A percentile compares a stretch with the other conserved stretches of the same genome.
phyloP scores from a whole-genome alignment of 2,329 filamentous ascomycete species.

The Pochonia chlamydosporia region DNA sequence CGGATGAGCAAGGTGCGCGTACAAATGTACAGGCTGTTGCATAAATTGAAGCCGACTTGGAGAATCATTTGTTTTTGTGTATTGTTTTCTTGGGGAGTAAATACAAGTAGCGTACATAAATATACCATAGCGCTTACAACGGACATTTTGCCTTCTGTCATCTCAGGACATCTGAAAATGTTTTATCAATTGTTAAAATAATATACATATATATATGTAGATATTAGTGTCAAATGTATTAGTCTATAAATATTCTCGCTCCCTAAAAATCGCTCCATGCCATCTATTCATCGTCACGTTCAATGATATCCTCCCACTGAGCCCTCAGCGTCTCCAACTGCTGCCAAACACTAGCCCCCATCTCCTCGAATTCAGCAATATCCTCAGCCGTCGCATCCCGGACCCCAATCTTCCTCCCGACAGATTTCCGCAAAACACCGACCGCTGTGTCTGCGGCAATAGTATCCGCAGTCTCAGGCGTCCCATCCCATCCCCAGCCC shows the following conservation, averaged over 20 bases:
- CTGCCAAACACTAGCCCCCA: conserved; percentile 58
- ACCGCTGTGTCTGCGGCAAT: conserved; percentile 35
- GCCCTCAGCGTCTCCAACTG: conserved; percentile 66
- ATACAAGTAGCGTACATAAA: background rate
- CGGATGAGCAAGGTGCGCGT: conserved; percentile 27
- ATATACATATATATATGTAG: background rate
- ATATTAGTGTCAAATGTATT: background rate
- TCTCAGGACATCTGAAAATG: too few species aligned
- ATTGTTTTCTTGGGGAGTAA: background rate
- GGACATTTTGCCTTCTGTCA: too few species aligned
- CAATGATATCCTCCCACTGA: conserved; percentile 52
- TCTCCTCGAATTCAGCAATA: conserved; percentile 54
- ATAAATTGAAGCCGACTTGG: background rate
- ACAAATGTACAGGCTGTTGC: background rate
- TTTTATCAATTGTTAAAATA: too few species aligned
- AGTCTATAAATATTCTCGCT: background rate
- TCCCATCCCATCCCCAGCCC: conserved; percentile 73
- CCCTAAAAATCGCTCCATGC: background rate
- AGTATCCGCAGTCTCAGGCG: conserved; percentile 39
- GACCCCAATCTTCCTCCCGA: conserved; percentile 54
- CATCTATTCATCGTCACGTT: conserved; percentile 10
- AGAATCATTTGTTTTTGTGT: background rate
- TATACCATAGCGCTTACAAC: background rate
- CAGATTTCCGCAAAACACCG: conserved; percentile 43
- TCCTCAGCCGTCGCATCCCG: conserved; percentile 55